Conservation (phyloP, 2,329 filamentous ascomycete genomes). For the Waltergamsia citrina region DNA sequence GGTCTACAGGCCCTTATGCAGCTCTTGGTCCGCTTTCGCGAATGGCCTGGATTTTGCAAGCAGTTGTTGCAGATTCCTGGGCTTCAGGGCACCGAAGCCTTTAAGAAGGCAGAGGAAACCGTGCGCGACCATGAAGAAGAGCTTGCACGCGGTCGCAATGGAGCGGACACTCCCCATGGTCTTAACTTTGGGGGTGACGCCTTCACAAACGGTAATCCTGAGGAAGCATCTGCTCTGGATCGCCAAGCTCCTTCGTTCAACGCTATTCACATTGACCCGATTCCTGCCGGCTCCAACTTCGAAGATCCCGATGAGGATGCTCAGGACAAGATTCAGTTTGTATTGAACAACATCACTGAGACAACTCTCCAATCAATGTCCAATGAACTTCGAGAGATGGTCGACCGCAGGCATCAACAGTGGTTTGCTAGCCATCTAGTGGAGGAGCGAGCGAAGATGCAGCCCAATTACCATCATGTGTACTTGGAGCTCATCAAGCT, state of each 20-base stretch:
- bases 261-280: slow-evolving; percentile 68
- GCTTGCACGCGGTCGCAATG: slow-evolving; percentile 44
- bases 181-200: slow-evolving; percentile 32
- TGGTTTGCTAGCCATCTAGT: slow-evolving; percentile 97
- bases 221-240: slow-evolving; percentile 51
- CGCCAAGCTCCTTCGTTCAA: slow-evolving; percentile 62
- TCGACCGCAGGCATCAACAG: slow-evolving; percentile 76
- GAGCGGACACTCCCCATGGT: slow-evolving; percentile 26
- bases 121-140: slow-evolving; percentile 60
- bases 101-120: slow-evolving; percentile 72
- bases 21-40: slow-evolving; percentile 69
- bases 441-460: slow-evolving; percentile 91
- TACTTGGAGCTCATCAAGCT: slow-evolving; percentile 84
- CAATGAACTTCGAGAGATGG: slow-evolving; percentile 65
- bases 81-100: slow-evolving; percentile 77
- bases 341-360: slow-evolving; percentile 92
- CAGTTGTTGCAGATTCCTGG: slow-evolving; percentile 74
- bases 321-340: slow-evolving; percentile 90
- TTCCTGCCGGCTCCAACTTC: slow-evolving; percentile 52
- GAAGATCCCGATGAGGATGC: slow-evolving; percentile 78
- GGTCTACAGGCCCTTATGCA: slow-evolving; percentile 91
- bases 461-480: slow-evolving; percentile 90
- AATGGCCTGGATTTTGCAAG: slow-evolving; percentile 94
- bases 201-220: slow-evolving; percentile 61
- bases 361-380: slow-evolving; percentile 80